A percentile compares a stretch with the other conserved stretches of the same genome.
Conservation (phyloP, 2,329 filamentous ascomycete species). For the Dactylellina drechsleri region DNA sequence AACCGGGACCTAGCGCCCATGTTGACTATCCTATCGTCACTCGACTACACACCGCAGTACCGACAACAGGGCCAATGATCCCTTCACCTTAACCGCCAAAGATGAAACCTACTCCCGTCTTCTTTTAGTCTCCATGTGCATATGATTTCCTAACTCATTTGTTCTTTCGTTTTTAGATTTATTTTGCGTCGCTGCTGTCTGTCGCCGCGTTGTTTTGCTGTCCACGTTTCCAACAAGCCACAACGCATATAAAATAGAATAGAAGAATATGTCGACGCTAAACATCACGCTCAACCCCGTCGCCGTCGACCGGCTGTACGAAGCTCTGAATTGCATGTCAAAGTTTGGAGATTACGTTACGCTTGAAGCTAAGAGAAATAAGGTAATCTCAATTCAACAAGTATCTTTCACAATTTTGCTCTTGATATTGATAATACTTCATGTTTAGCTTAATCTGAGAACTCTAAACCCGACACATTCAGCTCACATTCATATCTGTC, state of each 20-base stretch:
- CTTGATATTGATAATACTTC: background rate
- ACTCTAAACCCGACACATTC: constrained; percentile 48
- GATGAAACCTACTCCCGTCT: too few species aligned
- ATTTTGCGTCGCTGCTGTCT: too few species aligned
- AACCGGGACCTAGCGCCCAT: too few species aligned
- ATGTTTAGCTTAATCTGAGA: constrained; percentile 36
- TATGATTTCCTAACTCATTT: too few species aligned
- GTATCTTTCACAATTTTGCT: background rate
- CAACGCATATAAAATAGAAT: constrained; percentile 22
- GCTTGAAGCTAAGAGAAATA: constrained; percentile 66
- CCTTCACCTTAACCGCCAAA: too few species aligned
- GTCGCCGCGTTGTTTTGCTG: constrained; percentile 31
- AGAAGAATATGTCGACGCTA: constrained; percentile 59
- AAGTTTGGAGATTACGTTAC: constrained; percentile 67
- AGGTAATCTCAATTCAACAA: constrained; percentile 59
- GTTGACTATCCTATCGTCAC: too few species aligned
- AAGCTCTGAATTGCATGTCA: constrained; percentile 65
- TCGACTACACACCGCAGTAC: too few species aligned
- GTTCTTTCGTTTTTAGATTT: too few species aligned
- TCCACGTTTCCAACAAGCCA: constrained; percentile 18
- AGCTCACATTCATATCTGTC: constrained; percentile 39
- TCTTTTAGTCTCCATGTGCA: too few species aligned
- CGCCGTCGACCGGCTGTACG: constrained; percentile 65
- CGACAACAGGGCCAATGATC: too few species aligned
- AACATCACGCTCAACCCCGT: constrained; percentile 66